A percentile compares a stretch with the other conserved stretches of the same genome.
Conservation (phyloP, 495 filamentous ascomycete genomes). For the Collariella sp. region DNA sequence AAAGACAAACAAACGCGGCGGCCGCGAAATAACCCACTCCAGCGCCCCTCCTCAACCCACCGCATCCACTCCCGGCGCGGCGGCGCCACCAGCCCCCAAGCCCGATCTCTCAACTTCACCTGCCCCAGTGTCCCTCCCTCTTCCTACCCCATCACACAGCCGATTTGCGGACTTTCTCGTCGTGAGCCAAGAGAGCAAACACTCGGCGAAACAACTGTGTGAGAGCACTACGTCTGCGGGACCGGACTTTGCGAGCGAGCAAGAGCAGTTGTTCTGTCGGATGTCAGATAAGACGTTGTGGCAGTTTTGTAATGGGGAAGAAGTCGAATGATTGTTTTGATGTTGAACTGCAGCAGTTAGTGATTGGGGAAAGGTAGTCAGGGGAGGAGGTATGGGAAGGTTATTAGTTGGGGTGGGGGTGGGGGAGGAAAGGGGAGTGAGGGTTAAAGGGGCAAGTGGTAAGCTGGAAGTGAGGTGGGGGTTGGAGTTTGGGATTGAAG, state of each 20-base stretch:
- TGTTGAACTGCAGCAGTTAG: neutral
- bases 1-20: too few relatives aligned
- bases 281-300: slow-evolving; percentile 26
- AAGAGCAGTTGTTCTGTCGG: slow-evolving; percentile 22
- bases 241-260: slow-evolving; percentile 24
- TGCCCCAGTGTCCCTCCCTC: too few relatives aligned
- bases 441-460: neutral
- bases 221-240: slow-evolving; percentile 22
- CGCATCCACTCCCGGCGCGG: neutral
- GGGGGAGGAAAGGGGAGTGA: neutral
- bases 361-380: neutral
- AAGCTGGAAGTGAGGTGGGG: neutral
- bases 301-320: neutral
- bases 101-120: neutral
- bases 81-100: neutral
- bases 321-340: slow-evolving; percentile 2
- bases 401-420: neutral
- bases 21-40: too few relatives aligned
- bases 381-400: neutral
- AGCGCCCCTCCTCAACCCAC: slow-evolving; percentile 6
- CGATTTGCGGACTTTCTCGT: slow-evolving; percentile 15
- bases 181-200: slow-evolving; percentile 10
- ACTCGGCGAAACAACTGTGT: slow-evolving; percentile 23
- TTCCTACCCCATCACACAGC: neutral
- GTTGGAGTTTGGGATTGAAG: too few relatives aligned